Evolutionary conservation across 2,329 filamentous ascomycete genomes (phyloP), one percentile per base, ranked within the genome.

Genomic region (Pseudogymnoascus sp.): DNA sequence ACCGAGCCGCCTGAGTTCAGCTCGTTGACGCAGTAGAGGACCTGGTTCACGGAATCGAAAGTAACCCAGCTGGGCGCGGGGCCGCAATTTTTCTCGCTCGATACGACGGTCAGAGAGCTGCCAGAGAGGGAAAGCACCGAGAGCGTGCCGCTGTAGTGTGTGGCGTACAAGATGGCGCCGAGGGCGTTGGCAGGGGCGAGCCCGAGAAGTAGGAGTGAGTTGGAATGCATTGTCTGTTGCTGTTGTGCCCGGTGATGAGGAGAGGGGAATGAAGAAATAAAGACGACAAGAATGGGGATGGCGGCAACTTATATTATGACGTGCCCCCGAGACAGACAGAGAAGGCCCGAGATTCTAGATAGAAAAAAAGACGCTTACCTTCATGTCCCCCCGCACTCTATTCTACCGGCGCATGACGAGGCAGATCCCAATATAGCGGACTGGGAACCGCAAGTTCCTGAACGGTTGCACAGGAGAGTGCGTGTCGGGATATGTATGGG

Each of bases 11-110:
- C 46, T 11, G 63, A 66, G 12, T 75, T 70, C 7, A 74, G 75
- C 69, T 82, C 80, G 63, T 82, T 78, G 3, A 78, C 63, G 69
- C 77, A 78, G 69, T 77, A 78, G 23, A 81, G 69, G n/a, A 73
- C 71, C 42, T 73, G 71, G 60, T 70, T 71, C 4, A 69, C 66
- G 5, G 72, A 66, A 64, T 80, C 77, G 28, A 75, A 70, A n/a
- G 77, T 78, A 34, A 82, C 70, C 79, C 79, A 82, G 8, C 74
- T 77, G 16, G 72, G 69, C 3, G 75, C 76, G 65, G 78, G 78
- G 14, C 75, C 74, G 46, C 46, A 53, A n/a, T 31, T 31, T 14
- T 31, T 16, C 23, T 31, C 46, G 46, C 46, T 53, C 23, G 46
- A 53, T 2, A 53, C 23, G 4, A 71, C 63, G 65, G 68, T 77